Base-by-base conservation (phyloP, 2,329 filamentous ascomycete genomes). In the Stromatinia cepivora region DNA sequence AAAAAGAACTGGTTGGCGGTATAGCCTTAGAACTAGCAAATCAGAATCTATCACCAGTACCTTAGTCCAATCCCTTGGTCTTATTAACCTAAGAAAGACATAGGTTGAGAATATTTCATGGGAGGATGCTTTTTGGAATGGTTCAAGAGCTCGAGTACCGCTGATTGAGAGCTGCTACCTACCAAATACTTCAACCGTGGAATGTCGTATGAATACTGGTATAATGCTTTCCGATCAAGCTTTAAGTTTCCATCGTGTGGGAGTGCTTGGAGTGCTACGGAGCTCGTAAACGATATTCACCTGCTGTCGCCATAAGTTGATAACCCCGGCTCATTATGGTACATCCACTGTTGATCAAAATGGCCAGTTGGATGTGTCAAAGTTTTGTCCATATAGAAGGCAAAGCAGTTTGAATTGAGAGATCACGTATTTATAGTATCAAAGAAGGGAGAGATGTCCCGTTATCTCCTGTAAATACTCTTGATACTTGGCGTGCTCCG, bases 191-290 rank as follows among this genome's bases (percentile, higher is more conserved):
- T 36, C 13, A 63, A n/a, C 13, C 8, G 6, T 63, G 31, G 11
- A 15, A 39, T 20, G 20, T 3, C 31, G 13, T 36, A 22, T 10
- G 9, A n/a, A 46, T 28, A 34, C 25, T 6, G 34, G 39, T 28
- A 25, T 45, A 28, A 34, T 48, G 17, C 25, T 48, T 25, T 36
- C 15, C 28, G 46, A 31, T 52, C 59, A 52, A 63, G 45, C 45
- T 22, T 50, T 50, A n/a, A 42, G 2, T 39, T 25, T 39, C 59
- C 31, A 25, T 63, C 8, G 13, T 39, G 59, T 39, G 22, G 59
- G 31, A 31, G 39, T 63, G 59, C 59, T 52, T 31, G 46, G 59
- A 39, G 59, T 62, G 58, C 59, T 36, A 50, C 48, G 59, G 28
- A 62, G 59, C 28, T 62, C 28, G 28, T 50, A 48, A 62, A 50